phyloP scores from a whole-genome alignment of 2,329 filamentous ascomycete species.

The Diplodia seriata region DNA sequence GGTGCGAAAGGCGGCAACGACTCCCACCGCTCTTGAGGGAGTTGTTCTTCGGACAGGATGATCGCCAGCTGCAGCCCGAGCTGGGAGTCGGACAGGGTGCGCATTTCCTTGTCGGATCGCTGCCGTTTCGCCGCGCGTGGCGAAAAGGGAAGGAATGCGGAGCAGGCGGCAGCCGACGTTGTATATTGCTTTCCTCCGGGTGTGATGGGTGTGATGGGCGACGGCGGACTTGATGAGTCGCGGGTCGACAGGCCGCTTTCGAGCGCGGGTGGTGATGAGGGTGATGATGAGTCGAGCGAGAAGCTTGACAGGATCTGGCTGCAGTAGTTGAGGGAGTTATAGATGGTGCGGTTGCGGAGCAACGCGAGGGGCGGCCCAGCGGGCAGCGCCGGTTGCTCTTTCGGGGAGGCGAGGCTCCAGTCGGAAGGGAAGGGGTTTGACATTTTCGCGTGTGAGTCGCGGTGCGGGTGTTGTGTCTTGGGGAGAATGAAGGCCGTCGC shows the following conservation, averaged over 20 bases:
- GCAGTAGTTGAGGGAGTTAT: not conserved
- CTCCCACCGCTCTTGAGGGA: no score
- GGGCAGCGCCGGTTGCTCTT: not conserved
- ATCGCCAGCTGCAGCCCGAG: constrained; percentile 18
- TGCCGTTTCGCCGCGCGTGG: not conserved
- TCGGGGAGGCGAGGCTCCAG: not conserved
- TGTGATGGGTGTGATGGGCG: not conserved
- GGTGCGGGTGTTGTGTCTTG: not conserved
- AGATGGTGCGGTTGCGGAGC: not conserved
- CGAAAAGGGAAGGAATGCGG: not conserved
- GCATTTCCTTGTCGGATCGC: not conserved
- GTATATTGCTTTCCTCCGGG: not conserved
- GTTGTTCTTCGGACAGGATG: constrained; percentile 6
- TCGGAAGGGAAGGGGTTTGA: constrained; percentile 14
- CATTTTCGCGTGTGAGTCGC: not conserved
- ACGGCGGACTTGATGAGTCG: not conserved
- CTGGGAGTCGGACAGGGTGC: constrained; percentile 13
- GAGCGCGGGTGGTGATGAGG: not conserved
- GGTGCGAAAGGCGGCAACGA: no score
- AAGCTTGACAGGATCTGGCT: not conserved
- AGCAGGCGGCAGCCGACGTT: not conserved
- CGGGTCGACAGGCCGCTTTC: not conserved
- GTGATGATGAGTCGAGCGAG: not conserved
- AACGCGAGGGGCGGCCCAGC: no score
- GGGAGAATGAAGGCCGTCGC: not conserved